Conservation (phyloP, 2,329 filamentous ascomycete species). For the Plectosphaerella sp. region DNA sequence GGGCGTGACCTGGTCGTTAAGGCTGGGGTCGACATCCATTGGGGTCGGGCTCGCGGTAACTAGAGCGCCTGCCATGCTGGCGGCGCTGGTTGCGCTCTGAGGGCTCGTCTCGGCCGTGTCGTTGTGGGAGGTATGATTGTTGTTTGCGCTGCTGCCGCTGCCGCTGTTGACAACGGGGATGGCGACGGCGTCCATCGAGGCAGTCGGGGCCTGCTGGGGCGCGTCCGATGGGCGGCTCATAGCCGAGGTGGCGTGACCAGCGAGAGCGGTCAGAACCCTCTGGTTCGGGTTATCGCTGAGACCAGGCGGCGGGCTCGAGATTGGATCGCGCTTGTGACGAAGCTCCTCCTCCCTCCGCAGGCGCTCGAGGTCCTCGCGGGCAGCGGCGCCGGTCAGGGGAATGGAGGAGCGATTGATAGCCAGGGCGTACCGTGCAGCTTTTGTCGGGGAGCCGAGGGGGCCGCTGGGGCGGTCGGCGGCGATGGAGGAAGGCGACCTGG, state of each 20-base stretch:
- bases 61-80: constrained; percentile 34
- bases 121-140: constrained; percentile 22
- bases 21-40: constrained; percentile 49
- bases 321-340: too few relatives aligned
- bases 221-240: constrained; percentile 55
- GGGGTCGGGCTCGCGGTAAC: constrained; percentile 47
- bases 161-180: constrained; percentile 5
- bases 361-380: constrained; percentile 48
- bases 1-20: constrained; percentile 26
- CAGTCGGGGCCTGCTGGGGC: constrained; percentile 39
- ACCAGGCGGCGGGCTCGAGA: constrained; percentile 29
- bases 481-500: constrained; percentile 18
- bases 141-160: constrained; percentile 9
- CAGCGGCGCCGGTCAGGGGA: constrained; percentile 48
- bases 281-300: constrained; percentile 52
- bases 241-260: constrained; percentile 45
- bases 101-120: constrained; percentile 39
- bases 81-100: constrained; percentile 32
- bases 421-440: constrained; percentile 46
- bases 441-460: constrained; percentile 40
- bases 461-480: constrained; percentile 7
- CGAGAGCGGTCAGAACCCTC: constrained; percentile 46
- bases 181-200: constrained; percentile 31
- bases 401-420: constrained; percentile 37
- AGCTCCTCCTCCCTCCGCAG: constrained; percentile 32